A percentile compares a stretch with the other conserved stretches of the same genome.
These are phyloP conservation scores for Daldinia bambusicola DNA, from an alignment of 495 filamentous ascomycete species.

Conservation along the genomic window DNA sequence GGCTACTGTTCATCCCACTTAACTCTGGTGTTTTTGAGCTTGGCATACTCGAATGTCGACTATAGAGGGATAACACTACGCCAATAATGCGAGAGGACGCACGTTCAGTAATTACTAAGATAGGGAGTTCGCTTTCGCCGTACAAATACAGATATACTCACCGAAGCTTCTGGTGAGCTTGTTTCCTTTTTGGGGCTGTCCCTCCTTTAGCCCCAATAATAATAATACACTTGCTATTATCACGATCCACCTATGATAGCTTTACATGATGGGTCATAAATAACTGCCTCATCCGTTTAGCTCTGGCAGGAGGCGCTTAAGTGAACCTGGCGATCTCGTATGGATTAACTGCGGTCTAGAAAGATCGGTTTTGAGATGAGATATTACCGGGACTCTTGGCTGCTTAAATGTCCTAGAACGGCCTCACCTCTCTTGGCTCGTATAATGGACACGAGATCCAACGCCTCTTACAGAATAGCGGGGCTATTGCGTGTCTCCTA, in stretches of 20 bases:
- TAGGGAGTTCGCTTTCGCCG: background rate
- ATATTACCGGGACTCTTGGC: background rate
- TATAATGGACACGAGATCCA: background rate
- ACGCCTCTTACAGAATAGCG: background rate
- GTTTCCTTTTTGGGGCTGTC: background rate
- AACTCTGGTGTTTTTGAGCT: background rate
- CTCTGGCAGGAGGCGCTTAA: background rate
- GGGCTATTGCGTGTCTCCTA: background rate
- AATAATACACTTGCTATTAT: background rate
- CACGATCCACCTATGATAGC: background rate
- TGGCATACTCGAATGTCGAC: conserved; percentile 1
- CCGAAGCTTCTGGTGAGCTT: background rate
- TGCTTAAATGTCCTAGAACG: background rate
- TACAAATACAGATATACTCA: background rate
- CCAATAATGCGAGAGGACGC: background rate
- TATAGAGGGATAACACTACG: background rate
- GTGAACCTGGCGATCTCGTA: conserved; percentile 27
- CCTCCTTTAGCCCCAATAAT: background rate
- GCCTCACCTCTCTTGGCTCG: background rate
- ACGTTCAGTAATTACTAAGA: background rate
- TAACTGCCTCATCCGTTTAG: conserved; percentile 31
- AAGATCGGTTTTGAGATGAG: background rate
- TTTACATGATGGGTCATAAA: background rate
- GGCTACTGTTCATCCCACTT: background rate
- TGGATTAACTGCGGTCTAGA: conserved; percentile 5